Conservation (phyloP, 208 protist species). For the Phytomonas francai region DNA sequence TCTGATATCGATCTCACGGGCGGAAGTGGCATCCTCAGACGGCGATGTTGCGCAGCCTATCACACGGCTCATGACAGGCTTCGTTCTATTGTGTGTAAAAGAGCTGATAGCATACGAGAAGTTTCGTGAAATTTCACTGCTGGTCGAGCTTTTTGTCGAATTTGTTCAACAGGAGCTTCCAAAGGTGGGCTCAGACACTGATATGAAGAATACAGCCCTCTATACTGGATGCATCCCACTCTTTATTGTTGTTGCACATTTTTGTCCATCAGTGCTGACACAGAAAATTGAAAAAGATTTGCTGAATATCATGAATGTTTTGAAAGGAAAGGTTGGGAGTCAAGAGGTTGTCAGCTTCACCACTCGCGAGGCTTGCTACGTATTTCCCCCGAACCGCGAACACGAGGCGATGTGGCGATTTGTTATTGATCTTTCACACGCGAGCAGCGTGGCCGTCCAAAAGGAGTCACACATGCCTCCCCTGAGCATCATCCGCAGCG, state of each 20-base stretch:
- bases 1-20: slow-evolving; percentile 22
- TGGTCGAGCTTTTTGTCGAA: slow-evolving; percentile 42
- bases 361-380: slow-evolving; percentile 71
- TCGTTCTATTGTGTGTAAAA: slow-evolving; percentile 49
- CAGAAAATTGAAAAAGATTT: slow-evolving; percentile 22
- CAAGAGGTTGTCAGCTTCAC: slow-evolving; percentile 41
- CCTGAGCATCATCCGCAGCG: slow-evolving; percentile 25
- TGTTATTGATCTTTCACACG: slow-evolving; percentile 48
- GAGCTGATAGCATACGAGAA: slow-evolving; percentile 15
- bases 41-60: slow-evolving; percentile 16
- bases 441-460: slow-evolving; percentile 38
- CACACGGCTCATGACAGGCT: slow-evolving; percentile 57
- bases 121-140: slow-evolving; percentile 15
- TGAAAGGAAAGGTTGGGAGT: slow-evolving; percentile 8
- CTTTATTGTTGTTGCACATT: slow-evolving; percentile 48
- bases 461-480: slow-evolving; percentile 44
- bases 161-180: slow-evolving; percentile 20
- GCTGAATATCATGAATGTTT: slow-evolving; percentile 17
- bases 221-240: slow-evolving; percentile 69
- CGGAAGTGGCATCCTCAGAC: slow-evolving; percentile 15
- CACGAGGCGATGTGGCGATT: slow-evolving; percentile 39
- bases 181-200: slow-evolving; percentile 12
- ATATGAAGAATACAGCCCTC: slow-evolving; percentile 36
- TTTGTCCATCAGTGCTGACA: slow-evolving; percentile 45
- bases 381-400: slow-evolving; percentile 31